A percentile compares a stretch with the other conserved stretches of the same genome.
Evolutionary conservation across 2,329 filamentous ascomycete genomes (phyloP).

Genomic region (Dactylellina sp.): DNA sequence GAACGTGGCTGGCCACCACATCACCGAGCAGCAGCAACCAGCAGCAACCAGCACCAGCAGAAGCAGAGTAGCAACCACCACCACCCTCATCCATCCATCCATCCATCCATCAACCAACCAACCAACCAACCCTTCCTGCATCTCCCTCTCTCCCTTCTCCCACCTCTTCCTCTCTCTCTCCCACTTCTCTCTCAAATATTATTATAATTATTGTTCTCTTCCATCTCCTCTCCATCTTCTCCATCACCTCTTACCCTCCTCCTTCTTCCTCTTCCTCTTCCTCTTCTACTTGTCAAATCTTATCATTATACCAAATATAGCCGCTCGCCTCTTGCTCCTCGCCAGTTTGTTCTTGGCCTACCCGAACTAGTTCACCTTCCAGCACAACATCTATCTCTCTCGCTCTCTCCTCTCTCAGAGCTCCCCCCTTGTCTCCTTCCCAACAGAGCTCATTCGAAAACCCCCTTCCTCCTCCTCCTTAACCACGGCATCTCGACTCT

Average conservation of each 20-base stretch:
- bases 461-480: not conserved
- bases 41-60: too few species aligned
- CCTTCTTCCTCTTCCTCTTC: not conserved
- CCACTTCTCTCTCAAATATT: not conserved
- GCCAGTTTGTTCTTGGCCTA: constrained; percentile 2
- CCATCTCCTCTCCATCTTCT: not conserved
- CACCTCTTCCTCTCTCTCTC: not conserved
- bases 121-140: not conserved
- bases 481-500: constrained; percentile 12
- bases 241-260: constrained; percentile 7
- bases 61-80: too few species aligned
- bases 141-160: constrained; percentile 9
- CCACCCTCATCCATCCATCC: too few species aligned
- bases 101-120: too few species aligned
- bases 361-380: not conserved
- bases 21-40: too few species aligned
- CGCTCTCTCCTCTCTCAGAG: constrained; percentile 20
- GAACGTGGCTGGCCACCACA: constrained; percentile 23
- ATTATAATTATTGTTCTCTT: constrained; percentile 1
- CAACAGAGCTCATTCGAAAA: constrained; percentile 25
- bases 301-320: not conserved
- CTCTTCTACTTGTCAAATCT: too few species aligned
- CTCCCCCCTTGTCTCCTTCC: constrained; percentile 43
- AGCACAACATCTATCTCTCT: not conserved
- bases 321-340: too few species aligned